These are phyloP conservation scores for Drechslerella stenobrocha DNA, from an alignment of 2,329 filamentous ascomycete genomes.

Conservation along the genomic window DNA sequence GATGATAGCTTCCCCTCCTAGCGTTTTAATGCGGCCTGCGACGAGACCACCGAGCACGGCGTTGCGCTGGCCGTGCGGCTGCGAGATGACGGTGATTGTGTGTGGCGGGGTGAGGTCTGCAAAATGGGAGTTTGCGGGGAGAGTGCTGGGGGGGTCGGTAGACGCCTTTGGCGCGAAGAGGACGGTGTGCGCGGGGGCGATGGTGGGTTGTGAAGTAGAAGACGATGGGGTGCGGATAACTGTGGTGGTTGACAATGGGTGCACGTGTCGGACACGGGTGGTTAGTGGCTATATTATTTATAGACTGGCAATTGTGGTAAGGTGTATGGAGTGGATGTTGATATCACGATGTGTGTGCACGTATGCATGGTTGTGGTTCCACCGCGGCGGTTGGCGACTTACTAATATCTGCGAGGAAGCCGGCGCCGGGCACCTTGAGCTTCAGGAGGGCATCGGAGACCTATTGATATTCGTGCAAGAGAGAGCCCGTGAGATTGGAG, in stretches of 20 bases:
- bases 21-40: conserved; percentile 68
- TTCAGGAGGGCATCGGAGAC: conserved; percentile 74
- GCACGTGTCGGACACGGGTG: too few relatives aligned
- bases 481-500: not conserved
- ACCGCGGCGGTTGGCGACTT: too few relatives aligned
- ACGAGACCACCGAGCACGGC: conserved; percentile 77
- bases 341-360: too few relatives aligned
- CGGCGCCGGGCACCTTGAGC: conserved; percentile 67
- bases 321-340: too few relatives aligned
- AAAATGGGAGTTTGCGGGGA: conserved; percentile 66
- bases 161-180: conserved; percentile 66
- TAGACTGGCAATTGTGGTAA: not conserved
- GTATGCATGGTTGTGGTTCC: too few relatives aligned
- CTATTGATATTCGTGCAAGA: conserved; percentile 55
- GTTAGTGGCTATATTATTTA: conserved; percentile 1
- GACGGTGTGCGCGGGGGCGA: conserved; percentile 65
- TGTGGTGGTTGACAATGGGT: too few relatives aligned
- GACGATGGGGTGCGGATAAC: too few relatives aligned
- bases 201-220: conserved; percentile 51
- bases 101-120: conserved; percentile 66
- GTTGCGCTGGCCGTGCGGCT: conserved; percentile 68
- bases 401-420: conserved; percentile 68
- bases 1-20: conserved; percentile 66
- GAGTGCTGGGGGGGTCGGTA: conserved; percentile 51
- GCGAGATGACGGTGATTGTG: conserved; percentile 69